Evolutionary conservation across 2,329 filamentous ascomycete genomes (phyloP).

Genomic region (Trichoderma harzianum): DNA sequence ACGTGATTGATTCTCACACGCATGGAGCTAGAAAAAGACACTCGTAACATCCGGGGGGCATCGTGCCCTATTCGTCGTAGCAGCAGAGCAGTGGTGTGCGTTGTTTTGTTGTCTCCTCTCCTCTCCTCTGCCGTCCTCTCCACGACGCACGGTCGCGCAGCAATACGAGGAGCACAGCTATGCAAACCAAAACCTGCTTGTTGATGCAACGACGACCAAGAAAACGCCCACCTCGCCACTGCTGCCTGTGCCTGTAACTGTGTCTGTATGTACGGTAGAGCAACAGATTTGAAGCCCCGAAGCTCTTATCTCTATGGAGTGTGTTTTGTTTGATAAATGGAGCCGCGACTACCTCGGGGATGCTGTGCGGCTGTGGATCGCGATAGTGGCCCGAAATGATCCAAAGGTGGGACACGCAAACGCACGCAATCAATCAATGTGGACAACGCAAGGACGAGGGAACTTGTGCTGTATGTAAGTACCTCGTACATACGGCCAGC

Average conservation of each 20-base stretch:
- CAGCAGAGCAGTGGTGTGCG: constrained; percentile 3
- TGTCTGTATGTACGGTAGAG: neutral
- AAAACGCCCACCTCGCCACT: neutral
- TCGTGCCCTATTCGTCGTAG: constrained; percentile 5
- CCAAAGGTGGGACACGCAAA: neutral
- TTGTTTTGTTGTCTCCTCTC: neutral
- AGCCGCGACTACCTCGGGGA: constrained; percentile 3
- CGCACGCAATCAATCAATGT: constrained; percentile 5
- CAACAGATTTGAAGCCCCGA: neutral
- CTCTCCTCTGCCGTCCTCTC: neutral
- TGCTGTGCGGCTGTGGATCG: constrained; percentile 16
- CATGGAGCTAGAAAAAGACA: neutral
- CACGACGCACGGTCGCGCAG: neutral
- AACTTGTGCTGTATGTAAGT: neutral
- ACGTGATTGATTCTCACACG: neutral
- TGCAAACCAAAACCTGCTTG: neutral
- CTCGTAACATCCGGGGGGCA: neutral
- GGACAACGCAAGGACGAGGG: neutral
- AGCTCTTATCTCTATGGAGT: neutral
- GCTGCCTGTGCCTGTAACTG: neutral
- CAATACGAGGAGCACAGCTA: constrained; percentile 2
- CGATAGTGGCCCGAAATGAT: constrained; percentile 4
- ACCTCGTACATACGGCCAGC: neutral
- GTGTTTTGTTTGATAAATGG: neutral
- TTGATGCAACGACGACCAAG: neutral